These are phyloP conservation scores for Agroathelia rolfsii DNA, from an alignment of 1,284 basidiomycete species.

Conservation along the genomic window DNA sequence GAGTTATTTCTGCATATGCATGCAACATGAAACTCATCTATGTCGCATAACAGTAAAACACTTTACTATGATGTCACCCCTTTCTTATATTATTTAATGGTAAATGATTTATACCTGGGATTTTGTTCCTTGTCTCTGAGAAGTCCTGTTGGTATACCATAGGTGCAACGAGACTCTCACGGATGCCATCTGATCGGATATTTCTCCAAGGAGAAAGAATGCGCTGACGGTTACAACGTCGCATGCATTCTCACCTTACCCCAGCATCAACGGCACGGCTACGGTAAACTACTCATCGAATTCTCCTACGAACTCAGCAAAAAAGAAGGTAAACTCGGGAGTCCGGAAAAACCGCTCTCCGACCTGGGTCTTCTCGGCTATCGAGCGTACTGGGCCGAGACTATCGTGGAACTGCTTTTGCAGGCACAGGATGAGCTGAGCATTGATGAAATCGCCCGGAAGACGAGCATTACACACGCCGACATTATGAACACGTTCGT, in stretches of 20 bases:
- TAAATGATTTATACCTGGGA: constrained; percentile 27
- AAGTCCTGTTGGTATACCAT: too few species aligned
- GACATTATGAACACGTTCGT: constrained; percentile 98
- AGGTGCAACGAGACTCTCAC: constrained; percentile 79
- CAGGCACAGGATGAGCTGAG: constrained; percentile 71
- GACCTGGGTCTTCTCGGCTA: constrained; percentile 93
- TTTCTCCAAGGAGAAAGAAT: constrained; percentile 99
- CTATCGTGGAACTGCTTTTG: constrained; percentile 87
- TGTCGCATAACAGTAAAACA: constrained; percentile 77
- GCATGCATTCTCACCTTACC: constrained; percentile 98
- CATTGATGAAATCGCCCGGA: constrained; percentile 96
- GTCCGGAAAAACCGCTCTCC: constrained; percentile 94
- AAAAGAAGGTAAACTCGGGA: constrained; percentile 91
- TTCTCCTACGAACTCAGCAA: constrained; percentile 98
- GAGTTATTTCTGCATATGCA: too few species aligned
- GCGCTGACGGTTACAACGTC: constrained; percentile 95
- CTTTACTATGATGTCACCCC: constrained; percentile 99
- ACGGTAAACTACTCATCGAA: constrained; percentile 93
- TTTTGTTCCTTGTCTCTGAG: constrained; percentile 6
- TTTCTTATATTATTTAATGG: constrained; percentile 99
- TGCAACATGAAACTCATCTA: constrained; percentile 13
- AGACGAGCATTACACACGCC: constrained; percentile 91
- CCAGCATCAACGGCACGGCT: constrained; percentile 94
- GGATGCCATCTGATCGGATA: constrained; percentile 97
- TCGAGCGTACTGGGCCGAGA: constrained; percentile 96